phyloP scores from a whole-genome alignment of 805 yeast genomes.

The Ogataea sp. region DNA sequence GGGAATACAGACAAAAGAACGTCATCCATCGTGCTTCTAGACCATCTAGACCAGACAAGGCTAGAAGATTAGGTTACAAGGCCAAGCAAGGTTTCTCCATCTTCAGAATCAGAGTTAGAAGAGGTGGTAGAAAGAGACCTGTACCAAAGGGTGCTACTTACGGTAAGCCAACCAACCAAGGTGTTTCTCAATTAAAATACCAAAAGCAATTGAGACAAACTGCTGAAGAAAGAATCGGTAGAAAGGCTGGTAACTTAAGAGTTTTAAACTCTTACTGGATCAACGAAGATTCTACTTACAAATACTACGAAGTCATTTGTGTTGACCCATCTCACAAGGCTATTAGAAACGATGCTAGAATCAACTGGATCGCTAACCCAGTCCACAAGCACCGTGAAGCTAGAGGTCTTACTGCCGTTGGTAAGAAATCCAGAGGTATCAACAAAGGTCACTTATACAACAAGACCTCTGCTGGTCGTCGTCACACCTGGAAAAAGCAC shows the following conservation, averaged over 20 bases:
- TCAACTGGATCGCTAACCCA: conserved; percentile 99
- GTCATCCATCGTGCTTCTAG: conserved; percentile 98
- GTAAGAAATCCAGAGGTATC: conserved; percentile 99
- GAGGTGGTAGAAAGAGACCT: conserved; percentile 99
- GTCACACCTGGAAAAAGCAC: conserved; percentile 99
- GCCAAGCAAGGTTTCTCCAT: conserved; percentile 99
- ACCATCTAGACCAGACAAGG: conserved; percentile 99
- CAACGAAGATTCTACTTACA: conserved; percentile 99
- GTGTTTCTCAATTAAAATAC: conserved; percentile 98
- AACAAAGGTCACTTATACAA: conserved; percentile 99
- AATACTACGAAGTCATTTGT: conserved; percentile 96
- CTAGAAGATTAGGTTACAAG: conserved; percentile 99
- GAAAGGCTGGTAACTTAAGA: conserved; percentile 98
- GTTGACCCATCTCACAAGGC: conserved; percentile 98
- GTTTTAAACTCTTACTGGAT: conserved; percentile 99
- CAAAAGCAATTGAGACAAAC: conserved; percentile 97
- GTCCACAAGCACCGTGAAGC: conserved; percentile 99
- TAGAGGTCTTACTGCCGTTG: conserved; percentile 97
- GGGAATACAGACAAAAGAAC: conserved; percentile 99
- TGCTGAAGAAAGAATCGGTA: conserved; percentile 99
- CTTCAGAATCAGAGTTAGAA: conserved; percentile 98
- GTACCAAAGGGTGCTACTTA: conserved; percentile 99
- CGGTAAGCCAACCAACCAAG: conserved; percentile 99
- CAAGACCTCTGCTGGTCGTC: conserved; percentile 98
- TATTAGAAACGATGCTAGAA: conserved; percentile 95